phyloP scores from a whole-genome alignment of 371 early-diverging fungal genomes.

The Mortierella sp. region DNA sequence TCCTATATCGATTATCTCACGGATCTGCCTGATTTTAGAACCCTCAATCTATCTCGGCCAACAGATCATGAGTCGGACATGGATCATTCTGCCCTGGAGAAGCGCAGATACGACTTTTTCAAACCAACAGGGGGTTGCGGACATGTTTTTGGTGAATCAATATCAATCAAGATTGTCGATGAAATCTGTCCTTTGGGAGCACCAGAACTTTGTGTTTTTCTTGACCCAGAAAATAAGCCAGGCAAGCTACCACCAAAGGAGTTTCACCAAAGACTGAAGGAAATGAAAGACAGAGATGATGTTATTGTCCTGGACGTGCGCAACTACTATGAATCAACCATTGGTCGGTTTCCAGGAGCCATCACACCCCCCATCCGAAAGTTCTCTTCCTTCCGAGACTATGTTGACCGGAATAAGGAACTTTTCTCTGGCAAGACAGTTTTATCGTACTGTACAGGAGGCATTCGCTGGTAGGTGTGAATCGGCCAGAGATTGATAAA shows the following conservation, averaged over 20 bases:
- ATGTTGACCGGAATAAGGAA: slow-evolving; percentile 64
- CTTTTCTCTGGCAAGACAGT: slow-evolving; percentile 63
- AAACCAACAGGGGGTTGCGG: slow-evolving; percentile 75
- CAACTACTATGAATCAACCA: slow-evolving; percentile 76
- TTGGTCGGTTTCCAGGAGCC: slow-evolving; percentile 73
- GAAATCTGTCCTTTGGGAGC: slow-evolving; percentile 77
- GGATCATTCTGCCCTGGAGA: not conserved
- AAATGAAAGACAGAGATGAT: slow-evolving; percentile 44
- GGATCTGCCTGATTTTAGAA: slow-evolving; percentile 31
- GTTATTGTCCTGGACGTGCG: slow-evolving; percentile 70
- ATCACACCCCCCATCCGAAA: slow-evolving; percentile 72
- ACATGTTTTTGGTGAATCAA: slow-evolving; percentile 67
- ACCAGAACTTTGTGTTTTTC: slow-evolving; percentile 40
- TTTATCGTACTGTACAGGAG: slow-evolving; percentile 80
- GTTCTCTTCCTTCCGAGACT: slow-evolving; percentile 72
- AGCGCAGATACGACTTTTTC: slow-evolving; percentile 61
- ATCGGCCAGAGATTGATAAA: not conserved
- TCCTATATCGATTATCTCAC: slow-evolving; percentile 62
- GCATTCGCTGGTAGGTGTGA: slow-evolving; percentile 57
- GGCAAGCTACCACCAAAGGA: slow-evolving; percentile 59
- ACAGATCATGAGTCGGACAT: slow-evolving; percentile 1
- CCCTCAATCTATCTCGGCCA: slow-evolving; percentile 33
- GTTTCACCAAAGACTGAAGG: slow-evolving; percentile 57
- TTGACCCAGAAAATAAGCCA: slow-evolving; percentile 31
- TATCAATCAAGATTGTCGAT: slow-evolving; percentile 72